Evolutionary conservation across 495 filamentous ascomycete genomes (phyloP), one percentile per base, ranked within the genome.

Genomic region (Entonaema liquescens): DNA sequence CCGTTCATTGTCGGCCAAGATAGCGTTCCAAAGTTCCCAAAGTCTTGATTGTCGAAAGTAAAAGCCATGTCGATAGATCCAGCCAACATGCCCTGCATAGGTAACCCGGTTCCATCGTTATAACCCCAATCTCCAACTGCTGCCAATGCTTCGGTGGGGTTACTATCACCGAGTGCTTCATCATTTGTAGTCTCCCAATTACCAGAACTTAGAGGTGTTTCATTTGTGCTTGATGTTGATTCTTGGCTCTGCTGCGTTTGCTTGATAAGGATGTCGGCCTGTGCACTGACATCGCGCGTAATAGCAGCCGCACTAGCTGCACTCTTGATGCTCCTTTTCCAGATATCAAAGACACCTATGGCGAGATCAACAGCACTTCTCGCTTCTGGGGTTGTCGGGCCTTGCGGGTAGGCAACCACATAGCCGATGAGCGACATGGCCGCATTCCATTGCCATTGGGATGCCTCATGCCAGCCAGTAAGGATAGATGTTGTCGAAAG

Each of bases 371-470:
- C 74, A 2, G 81, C 77, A 8, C 59, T 72, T 11, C 83, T 70
- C 2, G 81, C 85, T 13, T 69, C 53, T 0, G 64, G 57, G 0
- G 80, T 77, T 13, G 74, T 56, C 0, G 73, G 19, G 13, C 70
- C 26, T 0, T 70, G 28, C 0, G 84, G 84, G 29, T 81, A 83
- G 0, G 80, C 83, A 0, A 88, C 61, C 4, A 83, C 59, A 50
- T 83, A 88, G 4, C 84, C 86, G 13, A 87, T 71, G 5, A 87
- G 68, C 3, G 84, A 78, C 62, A 87, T 79, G 19, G 81, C 72
- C 2, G 83, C 81, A 54, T 86, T 86, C 85, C 85, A 87, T 65
- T 86, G 83, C 71, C 78, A 86, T 23, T 85, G 82, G 52, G 83
- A 88, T 3, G 76, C 79, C 66, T 86, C 83, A 59, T 83, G 78